Evolutionary conservation across 177 flowering plant species (phyloP), one percentile per base, ranked within the genome.

Genomic region (Vitis hybrid): DNA sequence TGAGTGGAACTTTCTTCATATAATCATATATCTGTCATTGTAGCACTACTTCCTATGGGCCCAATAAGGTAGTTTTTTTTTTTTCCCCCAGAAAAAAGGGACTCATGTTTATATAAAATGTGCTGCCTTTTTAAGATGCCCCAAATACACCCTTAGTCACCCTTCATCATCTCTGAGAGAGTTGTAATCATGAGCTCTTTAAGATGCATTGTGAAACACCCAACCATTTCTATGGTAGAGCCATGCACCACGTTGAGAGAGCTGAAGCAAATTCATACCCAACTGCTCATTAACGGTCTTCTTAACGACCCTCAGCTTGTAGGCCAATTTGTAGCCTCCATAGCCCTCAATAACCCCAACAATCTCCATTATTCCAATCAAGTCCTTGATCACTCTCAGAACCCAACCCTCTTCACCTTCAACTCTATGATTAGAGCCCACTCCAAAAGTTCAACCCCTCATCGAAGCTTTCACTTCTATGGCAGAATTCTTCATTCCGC

Each of bases 401-500:
- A 64, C 65, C 89, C 85, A 18, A 82, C 83, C 19, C 71, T 81
- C 32, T 80, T 79, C 60, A 60, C 84, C 35, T 62, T 82, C 15
- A 86, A 84, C 59, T 75, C 86, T 75, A 59, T 86, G 77, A 84
- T 82, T 60, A 80, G 84, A 74, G 85, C 81, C 50, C 71, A 84
- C 52, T 84, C 75, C 60, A 81, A 76, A 40, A 76, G 81, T 85
- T 50, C 81, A 7, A 73, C 69, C 50, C 87, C 83, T 19, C 65
- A 67, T 2, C 68, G 46, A n/a, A 60, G 82, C 72, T 82, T 82
- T 64, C 75, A 77, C 4, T 77, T 74, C 62, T 80, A 75, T 56
- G 64, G 65, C 13, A 66, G 52, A 60, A 79, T 83, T 46, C 75
- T 76, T 15, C 68, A 40, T 9, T 79, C 80, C 0, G 24, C 9